A percentile compares a stretch with the other conserved stretches of the same genome.
Evolutionary conservation across 352 stramenopile genomes (phyloP).

Genomic region (Globisporangium barbulae): DNA sequence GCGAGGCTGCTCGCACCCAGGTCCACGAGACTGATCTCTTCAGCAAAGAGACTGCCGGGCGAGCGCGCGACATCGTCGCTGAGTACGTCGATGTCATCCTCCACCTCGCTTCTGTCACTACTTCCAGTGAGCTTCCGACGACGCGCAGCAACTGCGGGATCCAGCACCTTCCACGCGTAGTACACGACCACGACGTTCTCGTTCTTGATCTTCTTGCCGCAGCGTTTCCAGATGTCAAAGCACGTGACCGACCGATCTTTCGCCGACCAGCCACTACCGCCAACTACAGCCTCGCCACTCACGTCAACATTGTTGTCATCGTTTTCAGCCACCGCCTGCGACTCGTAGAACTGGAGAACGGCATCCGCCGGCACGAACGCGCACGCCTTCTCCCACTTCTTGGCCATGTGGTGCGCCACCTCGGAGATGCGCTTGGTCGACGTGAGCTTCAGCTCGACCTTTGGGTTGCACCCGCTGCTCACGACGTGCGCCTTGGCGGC

Average conservation of each 20-base stretch:
- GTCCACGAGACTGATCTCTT: constrained; percentile 13
- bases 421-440: constrained; percentile 78
- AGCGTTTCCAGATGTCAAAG: constrained; percentile 71
- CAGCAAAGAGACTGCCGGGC: constrained; percentile 15
- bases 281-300: neutral
- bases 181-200: constrained; percentile 74
- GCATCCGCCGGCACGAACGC: constrained; percentile 20
- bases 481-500: constrained; percentile 49
- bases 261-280: constrained; percentile 34
- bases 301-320: neutral
- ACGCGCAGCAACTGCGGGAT: neutral
- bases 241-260: constrained; percentile 50
- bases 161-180: constrained; percentile 44
- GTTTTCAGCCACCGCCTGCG: constrained; percentile 20
- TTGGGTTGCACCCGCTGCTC: constrained; percentile 51
- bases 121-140: neutral
- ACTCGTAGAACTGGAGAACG: constrained; percentile 58
- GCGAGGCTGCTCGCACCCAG: neutral
- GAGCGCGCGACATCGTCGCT: constrained; percentile 4
- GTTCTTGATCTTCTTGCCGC: constrained; percentile 51
- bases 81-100: constrained; percentile 18
- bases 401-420: constrained; percentile 72
- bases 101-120: constrained; percentile 19
- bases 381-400: constrained; percentile 64
- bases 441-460: constrained; percentile 79